These are phyloP conservation scores for Xylariales sp. DNA, from an alignment of 2,329 filamentous ascomycete genomes.

Conservation along the genomic window DNA sequence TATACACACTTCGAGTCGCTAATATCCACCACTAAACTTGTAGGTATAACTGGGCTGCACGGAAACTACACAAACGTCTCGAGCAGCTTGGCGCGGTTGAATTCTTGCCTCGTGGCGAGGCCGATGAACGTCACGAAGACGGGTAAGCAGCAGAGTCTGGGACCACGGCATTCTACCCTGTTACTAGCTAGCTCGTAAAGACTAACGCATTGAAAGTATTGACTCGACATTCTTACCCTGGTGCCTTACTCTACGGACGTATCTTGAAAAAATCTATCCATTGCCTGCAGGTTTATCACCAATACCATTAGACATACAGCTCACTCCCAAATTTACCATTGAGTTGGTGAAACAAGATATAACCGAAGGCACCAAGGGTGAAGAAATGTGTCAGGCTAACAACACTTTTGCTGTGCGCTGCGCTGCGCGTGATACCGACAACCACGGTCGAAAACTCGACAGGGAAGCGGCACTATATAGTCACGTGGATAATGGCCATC, in stretches of 20 bases:
- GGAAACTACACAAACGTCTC: constrained; percentile 87
- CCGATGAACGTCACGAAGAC: constrained; percentile 92
- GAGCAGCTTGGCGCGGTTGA: constrained; percentile 83
- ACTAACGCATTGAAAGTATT: constrained; percentile 60
- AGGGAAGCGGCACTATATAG: constrained; percentile 47
- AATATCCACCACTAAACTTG: constrained; percentile 7
- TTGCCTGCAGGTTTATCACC: constrained; percentile 73
- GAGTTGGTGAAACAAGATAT: constrained; percentile 57
- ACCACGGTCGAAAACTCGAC: constrained; percentile 38
- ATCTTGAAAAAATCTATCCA: constrained; percentile 75
- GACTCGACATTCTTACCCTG: constrained; percentile 86
- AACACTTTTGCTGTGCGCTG: constrained; percentile 1
- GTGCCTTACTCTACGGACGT: constrained; percentile 74
- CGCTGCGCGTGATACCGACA: constrained; percentile 4
- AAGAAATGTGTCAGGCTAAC: constrained; percentile 25
- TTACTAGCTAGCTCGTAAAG: constrained; percentile 4
- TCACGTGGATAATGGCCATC: constrained; percentile 41
- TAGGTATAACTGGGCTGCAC: constrained; percentile 92
- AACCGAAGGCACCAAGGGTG: constrained; percentile 38
- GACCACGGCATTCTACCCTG: background rate
- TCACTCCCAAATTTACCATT: constrained; percentile 80
- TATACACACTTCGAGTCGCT: constrained; percentile 1
- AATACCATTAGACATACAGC: constrained; percentile 77
- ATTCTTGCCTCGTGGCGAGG: constrained; percentile 83
- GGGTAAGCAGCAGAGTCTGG: constrained; percentile 61